These are phyloP conservation scores for Euphorbia celastroides DNA, from an alignment of 441 rosid species.

Conservation along the genomic window DNA sequence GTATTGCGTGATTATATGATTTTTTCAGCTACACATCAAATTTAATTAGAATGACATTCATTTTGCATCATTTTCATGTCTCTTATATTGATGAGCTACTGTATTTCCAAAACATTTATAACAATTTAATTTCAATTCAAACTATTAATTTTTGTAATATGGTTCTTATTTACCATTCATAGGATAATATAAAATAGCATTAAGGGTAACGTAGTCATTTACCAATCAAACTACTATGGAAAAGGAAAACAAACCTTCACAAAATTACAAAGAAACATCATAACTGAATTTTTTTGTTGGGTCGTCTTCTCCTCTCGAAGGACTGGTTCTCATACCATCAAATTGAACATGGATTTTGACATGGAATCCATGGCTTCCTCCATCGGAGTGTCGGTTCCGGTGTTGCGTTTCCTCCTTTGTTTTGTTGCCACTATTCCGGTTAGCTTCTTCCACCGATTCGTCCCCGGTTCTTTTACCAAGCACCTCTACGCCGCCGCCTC, in stretches of 20 bases:
- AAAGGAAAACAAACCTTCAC: neutral
- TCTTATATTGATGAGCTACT: too few species aligned
- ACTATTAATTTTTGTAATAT: too few species aligned
- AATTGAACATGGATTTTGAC: constrained; percentile 16
- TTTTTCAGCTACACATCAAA: too few species aligned
- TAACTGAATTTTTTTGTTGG: neutral
- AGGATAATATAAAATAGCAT: too few species aligned
- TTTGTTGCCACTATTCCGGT: constrained; percentile 83
- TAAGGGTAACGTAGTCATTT: neutral
- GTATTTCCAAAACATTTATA: too few species aligned
- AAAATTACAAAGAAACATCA: neutral
- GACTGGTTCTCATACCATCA: neutral
- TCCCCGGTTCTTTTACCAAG: constrained; percentile 56
- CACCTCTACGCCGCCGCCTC: constrained; percentile 63
- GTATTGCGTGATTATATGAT: too few species aligned
- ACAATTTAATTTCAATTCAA: too few species aligned
- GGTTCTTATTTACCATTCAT: too few species aligned
- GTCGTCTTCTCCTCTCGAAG: neutral
- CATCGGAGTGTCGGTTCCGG: constrained; percentile 86
- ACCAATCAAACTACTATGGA: too few species aligned
- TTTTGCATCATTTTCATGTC: too few species aligned
- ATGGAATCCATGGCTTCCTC: constrained; percentile 53
- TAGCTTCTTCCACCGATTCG: constrained; percentile 56
- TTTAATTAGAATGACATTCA: too few species aligned
- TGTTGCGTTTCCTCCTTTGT: constrained; percentile 77